phyloP scores from a whole-genome alignment of 352 stramenopile species.

The Globisporangium orthogonon region DNA sequence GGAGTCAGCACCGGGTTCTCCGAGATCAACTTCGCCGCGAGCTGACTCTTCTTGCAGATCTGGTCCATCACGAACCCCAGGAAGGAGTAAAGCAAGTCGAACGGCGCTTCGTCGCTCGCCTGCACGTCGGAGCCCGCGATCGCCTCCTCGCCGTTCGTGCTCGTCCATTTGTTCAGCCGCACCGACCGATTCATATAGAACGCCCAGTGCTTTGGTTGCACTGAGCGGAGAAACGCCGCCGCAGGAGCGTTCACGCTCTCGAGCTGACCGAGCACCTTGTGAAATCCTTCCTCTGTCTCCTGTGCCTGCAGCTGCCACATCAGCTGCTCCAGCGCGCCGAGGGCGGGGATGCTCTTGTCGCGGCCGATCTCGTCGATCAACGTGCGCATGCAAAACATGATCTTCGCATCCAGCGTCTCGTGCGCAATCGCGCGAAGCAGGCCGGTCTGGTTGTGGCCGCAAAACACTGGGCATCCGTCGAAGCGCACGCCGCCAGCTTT shows the following conservation, averaged over 20 bases:
- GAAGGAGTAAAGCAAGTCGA: constrained; percentile 76
- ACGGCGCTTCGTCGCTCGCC: constrained; percentile 63
- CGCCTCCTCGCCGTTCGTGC: constrained; percentile 47
- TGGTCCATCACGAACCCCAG: constrained; percentile 74
- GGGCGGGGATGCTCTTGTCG: constrained; percentile 72
- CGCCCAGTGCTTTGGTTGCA: constrained; percentile 70
- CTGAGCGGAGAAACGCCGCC: constrained; percentile 48
- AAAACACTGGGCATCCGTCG: constrained; percentile 53
- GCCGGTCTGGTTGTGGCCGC: constrained; percentile 55
- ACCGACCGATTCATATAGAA: constrained; percentile 60
- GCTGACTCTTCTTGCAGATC: constrained; percentile 67
- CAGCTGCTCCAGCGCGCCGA: constrained; percentile 49
- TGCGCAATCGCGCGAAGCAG: constrained; percentile 56
- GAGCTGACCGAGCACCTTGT: constrained; percentile 40
- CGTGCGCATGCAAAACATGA: constrained; percentile 73
- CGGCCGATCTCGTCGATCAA: constrained; percentile 60
- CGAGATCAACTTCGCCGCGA: constrained; percentile 40
- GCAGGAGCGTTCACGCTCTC: constrained; percentile 52
- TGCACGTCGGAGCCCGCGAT: constrained; percentile 52
- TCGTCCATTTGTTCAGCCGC: constrained; percentile 66
- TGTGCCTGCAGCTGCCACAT: constrained; percentile 66
- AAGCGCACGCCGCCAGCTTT: constrained; percentile 52
- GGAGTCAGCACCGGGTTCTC: constrained; percentile 47
- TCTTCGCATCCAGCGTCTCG: constrained; percentile 50
- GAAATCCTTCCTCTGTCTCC: constrained; percentile 54